These are phyloP conservation scores for Lasiodiplodia gonubiensis DNA, from an alignment of 2,329 filamentous ascomycete species.

Conservation along the genomic window DNA sequence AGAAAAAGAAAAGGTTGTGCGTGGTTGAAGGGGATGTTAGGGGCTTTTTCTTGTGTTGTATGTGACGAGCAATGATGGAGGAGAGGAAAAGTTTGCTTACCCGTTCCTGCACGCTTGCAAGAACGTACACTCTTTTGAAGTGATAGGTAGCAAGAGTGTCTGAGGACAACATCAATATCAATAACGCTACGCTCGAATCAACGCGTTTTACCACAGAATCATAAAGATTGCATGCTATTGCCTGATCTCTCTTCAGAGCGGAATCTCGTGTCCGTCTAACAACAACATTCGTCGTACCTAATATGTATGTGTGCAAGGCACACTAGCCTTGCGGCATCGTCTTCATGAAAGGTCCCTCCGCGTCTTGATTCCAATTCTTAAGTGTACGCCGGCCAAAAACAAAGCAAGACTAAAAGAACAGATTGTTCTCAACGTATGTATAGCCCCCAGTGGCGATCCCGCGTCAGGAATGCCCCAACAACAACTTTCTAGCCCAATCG, in stretches of 20 bases:
- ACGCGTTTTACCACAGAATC: no score
- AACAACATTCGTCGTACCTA: not conserved
- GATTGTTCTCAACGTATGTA: not conserved
- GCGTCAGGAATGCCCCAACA: not conserved
- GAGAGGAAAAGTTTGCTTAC: no score
- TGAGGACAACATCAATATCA: no score
- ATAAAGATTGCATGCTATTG: no score
- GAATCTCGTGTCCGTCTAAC: not conserved
- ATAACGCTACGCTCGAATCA: no score
- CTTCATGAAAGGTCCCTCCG: not conserved
- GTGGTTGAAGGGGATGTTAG: not conserved
- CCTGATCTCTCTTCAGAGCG: not conserved
- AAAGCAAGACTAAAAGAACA: not conserved
- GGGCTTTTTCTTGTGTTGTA: no score
- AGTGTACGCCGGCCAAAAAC: not conserved
- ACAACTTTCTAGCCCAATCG: constrained; percentile 9
- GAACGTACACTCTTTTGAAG: no score
- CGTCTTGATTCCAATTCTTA: not conserved
- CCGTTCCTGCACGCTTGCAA: not conserved
- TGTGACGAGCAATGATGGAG: no score
- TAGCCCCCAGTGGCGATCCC: not conserved
- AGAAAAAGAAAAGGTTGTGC: not conserved
- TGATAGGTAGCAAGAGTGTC: no score
- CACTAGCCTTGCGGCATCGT: constrained; percentile 1
- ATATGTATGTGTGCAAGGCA: not conserved